A percentile compares a stretch with the other conserved stretches of the same genome.
These are phyloP conservation scores for Actinomucor elegans DNA, from an alignment of 371 early-diverging fungal genomes.

Conservation along the genomic window DNA sequence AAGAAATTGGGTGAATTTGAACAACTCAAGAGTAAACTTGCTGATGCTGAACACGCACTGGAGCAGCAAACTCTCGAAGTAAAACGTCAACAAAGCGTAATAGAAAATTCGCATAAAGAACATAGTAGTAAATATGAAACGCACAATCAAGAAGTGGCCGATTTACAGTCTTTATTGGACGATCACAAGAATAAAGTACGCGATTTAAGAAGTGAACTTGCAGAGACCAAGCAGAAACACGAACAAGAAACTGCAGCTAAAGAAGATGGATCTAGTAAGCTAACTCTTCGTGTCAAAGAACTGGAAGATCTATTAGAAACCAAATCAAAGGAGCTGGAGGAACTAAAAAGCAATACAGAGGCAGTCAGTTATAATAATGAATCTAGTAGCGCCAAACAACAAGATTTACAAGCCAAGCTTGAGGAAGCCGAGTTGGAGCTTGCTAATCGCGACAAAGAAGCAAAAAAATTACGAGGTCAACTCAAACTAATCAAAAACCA, in stretches of 20 bases:
- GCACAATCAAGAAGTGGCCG: not conserved
- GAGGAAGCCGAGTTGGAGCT: constrained; percentile 1
- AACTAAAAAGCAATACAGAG: not conserved
- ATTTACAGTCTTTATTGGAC: not conserved
- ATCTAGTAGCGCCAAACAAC: not conserved
- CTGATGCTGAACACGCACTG: not conserved
- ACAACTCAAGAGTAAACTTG: not conserved
- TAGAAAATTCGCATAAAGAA: not conserved
- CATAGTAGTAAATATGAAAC: not conserved
- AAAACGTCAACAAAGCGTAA: not conserved
- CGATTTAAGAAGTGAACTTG: not conserved
- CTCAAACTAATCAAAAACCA: constrained; percentile 16
- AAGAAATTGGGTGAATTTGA: constrained; percentile 1
- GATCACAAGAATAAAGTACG: not conserved
- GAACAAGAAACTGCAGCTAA: not conserved
- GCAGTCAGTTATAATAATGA: not conserved
- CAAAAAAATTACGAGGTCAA: constrained; percentile 24
- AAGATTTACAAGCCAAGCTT: not conserved
- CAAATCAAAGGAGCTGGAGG: not conserved
- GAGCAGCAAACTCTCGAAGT: not conserved
- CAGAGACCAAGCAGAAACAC: not conserved
- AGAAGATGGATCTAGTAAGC: not conserved
- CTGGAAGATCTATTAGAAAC: constrained; percentile 1
- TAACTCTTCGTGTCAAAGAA: constrained; percentile 6
- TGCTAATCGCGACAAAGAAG: constrained; percentile 11